Evolutionary conservation across 345 rosid genomes (phyloP).

Genomic region (Salix suchowensis): DNA sequence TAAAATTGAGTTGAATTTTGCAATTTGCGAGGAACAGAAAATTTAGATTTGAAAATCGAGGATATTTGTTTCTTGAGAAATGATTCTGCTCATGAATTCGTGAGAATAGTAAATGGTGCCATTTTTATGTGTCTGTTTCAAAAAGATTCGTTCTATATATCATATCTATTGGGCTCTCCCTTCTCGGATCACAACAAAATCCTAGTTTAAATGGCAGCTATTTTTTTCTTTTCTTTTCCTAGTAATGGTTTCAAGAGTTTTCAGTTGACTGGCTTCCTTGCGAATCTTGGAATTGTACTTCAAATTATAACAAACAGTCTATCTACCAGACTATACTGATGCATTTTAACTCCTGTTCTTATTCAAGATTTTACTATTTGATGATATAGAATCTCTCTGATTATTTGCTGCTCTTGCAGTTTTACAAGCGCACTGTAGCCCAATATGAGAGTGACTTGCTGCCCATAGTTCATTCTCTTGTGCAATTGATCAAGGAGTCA

Average conservation of each 20-base stretch:
- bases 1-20: neutral
- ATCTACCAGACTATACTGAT: neutral
- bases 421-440: constrained; percentile 44
- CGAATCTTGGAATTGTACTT: neutral
- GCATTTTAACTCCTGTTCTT: neutral
- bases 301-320: neutral
- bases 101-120: too few species aligned
- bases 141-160: too few species aligned
- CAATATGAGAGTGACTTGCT: constrained; percentile 61
- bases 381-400: neutral
- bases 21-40: neutral
- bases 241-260: neutral
- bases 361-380: neutral
- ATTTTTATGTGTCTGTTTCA: too few species aligned
- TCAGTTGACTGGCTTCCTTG: neutral
- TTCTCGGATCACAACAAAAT: neutral
- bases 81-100: too few species aligned
- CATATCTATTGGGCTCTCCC: neutral
- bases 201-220: neutral
- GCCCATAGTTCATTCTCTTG: constrained; percentile 52
- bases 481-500: constrained; percentile 54
- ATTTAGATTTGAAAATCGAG: neutral
- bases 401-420: constrained; percentile 36
- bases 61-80: neutral
- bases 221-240: neutral